A percentile compares a stretch with the other conserved stretches of the same genome.
phyloP scores from a whole-genome alignment of 1,139 yeast species.

The Hemisphaericaspora xylanilytica region DNA sequence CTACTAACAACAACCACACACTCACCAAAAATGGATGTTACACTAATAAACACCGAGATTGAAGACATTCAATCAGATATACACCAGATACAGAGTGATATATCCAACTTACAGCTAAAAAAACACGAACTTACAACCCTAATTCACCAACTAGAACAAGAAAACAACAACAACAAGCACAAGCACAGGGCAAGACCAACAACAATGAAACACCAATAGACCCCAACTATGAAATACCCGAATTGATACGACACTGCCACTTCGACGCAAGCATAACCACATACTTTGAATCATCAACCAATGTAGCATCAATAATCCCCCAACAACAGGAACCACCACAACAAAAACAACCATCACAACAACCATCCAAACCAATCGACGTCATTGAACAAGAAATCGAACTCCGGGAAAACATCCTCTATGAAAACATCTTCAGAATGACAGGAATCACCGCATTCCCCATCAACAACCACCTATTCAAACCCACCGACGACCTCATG shows the following conservation, averaged over 20 bases:
- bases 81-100: slow-evolving; percentile 15
- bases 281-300: slow-evolving; percentile 19
- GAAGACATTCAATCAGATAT: slow-evolving; percentile 17
- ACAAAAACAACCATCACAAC: too few species aligned
- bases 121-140: slow-evolving; percentile 9
- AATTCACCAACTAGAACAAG: slow-evolving; percentile 3
- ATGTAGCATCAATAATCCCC: neutral
- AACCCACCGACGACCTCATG: slow-evolving; percentile 22
- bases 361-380: neutral
- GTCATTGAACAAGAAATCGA: slow-evolving; percentile 18
- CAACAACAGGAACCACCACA: neutral
- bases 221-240: slow-evolving; percentile 9
- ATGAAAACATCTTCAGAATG: slow-evolving; percentile 38
- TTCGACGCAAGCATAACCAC: slow-evolving; percentile 30
- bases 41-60: slow-evolving; percentile 7
- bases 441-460: slow-evolving; percentile 46
- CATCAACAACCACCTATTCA: slow-evolving; percentile 27
- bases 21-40: slow-evolving; percentile 4
- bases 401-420: slow-evolving; percentile 30
- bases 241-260: slow-evolving; percentile 25
- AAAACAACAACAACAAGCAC: slow-evolving; percentile 5
- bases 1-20: neutral
- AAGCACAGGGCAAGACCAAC: slow-evolving; percentile 2
- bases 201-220: slow-evolving; percentile 13
- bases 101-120: slow-evolving; percentile 12